These are phyloP conservation scores for Pichia kluyveri DNA, from an alignment of 805 yeast genomes.

Conservation along the genomic window DNA sequence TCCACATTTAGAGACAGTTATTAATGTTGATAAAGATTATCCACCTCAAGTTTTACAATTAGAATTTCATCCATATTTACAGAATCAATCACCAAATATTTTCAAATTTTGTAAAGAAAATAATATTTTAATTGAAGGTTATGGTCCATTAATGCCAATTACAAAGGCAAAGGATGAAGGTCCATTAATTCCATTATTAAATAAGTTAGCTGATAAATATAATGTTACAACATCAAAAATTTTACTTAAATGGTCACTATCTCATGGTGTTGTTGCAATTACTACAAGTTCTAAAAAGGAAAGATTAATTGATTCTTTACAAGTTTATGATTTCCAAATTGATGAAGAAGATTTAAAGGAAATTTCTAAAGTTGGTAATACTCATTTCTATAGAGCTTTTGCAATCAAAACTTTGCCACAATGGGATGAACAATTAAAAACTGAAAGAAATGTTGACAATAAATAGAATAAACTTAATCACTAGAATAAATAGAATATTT, in stretches of 20 bases:
- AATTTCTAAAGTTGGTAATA: slow-evolving; percentile 21
- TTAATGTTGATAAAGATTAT: slow-evolving; percentile 26
- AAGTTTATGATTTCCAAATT: slow-evolving; percentile 27
- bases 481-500: neutral
- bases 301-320: slow-evolving; percentile 31
- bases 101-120: slow-evolving; percentile 27
- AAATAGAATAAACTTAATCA: neutral
- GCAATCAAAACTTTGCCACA: slow-evolving; percentile 13
- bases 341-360: slow-evolving; percentile 22
- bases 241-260: slow-evolving; percentile 36
- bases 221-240: slow-evolving; percentile 31
- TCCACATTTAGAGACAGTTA: slow-evolving; percentile 34
- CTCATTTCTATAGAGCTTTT: slow-evolving; percentile 18
- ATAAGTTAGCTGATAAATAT: slow-evolving; percentile 27
- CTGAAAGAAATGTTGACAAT: slow-evolving; percentile 8
- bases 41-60: slow-evolving; percentile 55
- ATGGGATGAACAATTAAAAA: slow-evolving; percentile 14
- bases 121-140: slow-evolving; percentile 33
- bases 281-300: slow-evolving; percentile 36
- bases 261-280: slow-evolving; percentile 34
- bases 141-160: slow-evolving; percentile 38
- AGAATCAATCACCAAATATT: slow-evolving; percentile 48
- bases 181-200: slow-evolving; percentile 26
- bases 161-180: slow-evolving; percentile 23
- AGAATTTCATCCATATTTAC: slow-evolving; percentile 57